A percentile compares a stretch with the other conserved stretches of the same genome.
These are phyloP conservation scores for Bipolaris victoriae DNA, from an alignment of 2,329 filamentous ascomycete species.

Conservation along the genomic window DNA sequence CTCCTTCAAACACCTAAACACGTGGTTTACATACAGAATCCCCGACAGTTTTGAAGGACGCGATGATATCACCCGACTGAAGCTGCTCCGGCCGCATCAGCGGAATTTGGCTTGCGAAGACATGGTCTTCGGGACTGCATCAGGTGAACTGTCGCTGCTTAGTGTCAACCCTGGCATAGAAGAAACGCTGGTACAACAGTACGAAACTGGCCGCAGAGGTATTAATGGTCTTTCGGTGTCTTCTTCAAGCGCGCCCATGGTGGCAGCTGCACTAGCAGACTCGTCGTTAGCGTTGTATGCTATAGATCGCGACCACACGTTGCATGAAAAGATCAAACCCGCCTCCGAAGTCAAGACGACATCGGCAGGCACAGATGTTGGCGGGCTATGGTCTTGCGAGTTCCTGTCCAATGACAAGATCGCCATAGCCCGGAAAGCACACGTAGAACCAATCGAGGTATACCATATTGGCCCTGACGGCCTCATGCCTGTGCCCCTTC, in stretches of 20 bases:
- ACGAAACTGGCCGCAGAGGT: constrained; percentile 51
- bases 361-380: constrained; percentile 18
- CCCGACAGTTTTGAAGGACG: constrained; percentile 57
- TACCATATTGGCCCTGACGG: constrained; percentile 58
- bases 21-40: constrained; percentile 61
- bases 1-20: constrained; percentile 41
- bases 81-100: constrained; percentile 57
- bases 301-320: constrained; percentile 33
- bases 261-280: constrained; percentile 61
- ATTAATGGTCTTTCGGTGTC: constrained; percentile 59
- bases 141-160: constrained; percentile 56
- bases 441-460: constrained; percentile 55
- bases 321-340: constrained; percentile 32
- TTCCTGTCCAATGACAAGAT: constrained; percentile 59
- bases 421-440: constrained; percentile 58
- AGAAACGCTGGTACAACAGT: constrained; percentile 35
- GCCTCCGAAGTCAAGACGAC: constrained; percentile 28
- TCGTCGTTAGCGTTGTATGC: constrained; percentile 55
- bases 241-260: constrained; percentile 48
- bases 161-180: constrained; percentile 22
- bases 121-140: constrained; percentile 63
- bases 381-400: constrained; percentile 57
- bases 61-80: constrained; percentile 66
- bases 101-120: constrained; percentile 49
- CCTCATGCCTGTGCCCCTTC: constrained; percentile 47